Evolutionary conservation across 2,329 filamentous ascomycete genomes (phyloP), one percentile per base, ranked within the genome.

Genomic region (Sphaerulina populicola): DNA sequence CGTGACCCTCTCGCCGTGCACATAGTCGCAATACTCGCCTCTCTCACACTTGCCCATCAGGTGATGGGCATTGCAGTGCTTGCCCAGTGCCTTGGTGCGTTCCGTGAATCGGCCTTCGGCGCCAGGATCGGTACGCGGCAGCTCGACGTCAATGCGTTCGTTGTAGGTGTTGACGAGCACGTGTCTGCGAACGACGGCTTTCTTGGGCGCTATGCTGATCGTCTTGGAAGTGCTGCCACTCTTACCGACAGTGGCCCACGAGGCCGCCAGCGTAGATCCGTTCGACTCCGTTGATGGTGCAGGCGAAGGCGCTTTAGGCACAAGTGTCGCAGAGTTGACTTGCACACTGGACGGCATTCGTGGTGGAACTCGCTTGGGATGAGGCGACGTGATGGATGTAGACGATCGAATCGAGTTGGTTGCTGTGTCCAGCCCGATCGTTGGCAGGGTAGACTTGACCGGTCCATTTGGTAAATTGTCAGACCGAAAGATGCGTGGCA

Each of bases 241-340:
- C 49, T 73, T 74, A 41, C 71, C 71, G 11, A 75, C 65, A n/a
- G 64, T 66, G 1, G 67, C 72, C 71, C 72, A 60, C 6, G 62
- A 54, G 58, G 53, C 43, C 49, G 53, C 43, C 49, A 49, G 12
- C 49, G 54, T 29, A 38, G 57, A 59, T 12, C 53, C 50, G 2
- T 47, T 30, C 15, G 57, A 54, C n/a, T 52, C 54, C 2, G 37
- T 37, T 8, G 56, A 55, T 11, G 61, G 61, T 7, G 60, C 51
- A 27, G 59, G 61, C 43, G 60, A 62, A 4, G 53, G 50, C 7
- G 47, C 49, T 14, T 59, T 60, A 3, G 55, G 46, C 10, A 56
- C 31, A 8, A 57, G 45, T 14, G 51, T 15, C 10, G 44, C 38
- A n/a, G 46, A 33, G 33, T 38, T 44, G 12, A 45, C 30, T 15